phyloP scores from a whole-genome alignment of 805 yeast species.

The Candida loeiensis region DNA sequence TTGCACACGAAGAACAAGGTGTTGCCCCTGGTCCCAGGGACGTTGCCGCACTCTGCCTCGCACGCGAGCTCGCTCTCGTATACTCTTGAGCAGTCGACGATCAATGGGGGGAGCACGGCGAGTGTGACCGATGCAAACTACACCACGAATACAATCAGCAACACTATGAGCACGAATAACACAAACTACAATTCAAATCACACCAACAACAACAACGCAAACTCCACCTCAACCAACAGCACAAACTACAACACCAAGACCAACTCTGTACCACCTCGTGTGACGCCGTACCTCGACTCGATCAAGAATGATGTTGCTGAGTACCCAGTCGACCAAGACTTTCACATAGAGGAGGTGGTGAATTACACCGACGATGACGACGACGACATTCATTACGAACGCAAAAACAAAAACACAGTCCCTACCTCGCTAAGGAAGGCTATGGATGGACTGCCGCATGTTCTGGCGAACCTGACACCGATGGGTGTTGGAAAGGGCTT shows the following conservation, averaged over 20 bases:
- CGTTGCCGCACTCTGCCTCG: neutral
- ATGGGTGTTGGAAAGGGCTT: neutral
- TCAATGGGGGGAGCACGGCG: neutral
- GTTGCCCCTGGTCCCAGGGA: conserved; percentile 7
- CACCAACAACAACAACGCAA: neutral
- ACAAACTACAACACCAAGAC: neutral
- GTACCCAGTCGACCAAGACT: conserved; percentile 3
- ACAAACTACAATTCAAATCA: no score
- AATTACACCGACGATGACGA: conserved; percentile 39
- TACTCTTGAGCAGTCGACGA: neutral
- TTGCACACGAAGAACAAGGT: conserved; percentile 9
- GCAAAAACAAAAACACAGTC: neutral
- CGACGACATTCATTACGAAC: neutral
- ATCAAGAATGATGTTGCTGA: conserved; percentile 14
- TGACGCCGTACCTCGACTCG: conserved; percentile 2
- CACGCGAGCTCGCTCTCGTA: neutral
- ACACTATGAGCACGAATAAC: no score
- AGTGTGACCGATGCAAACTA: neutral
- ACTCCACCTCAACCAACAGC: neutral
- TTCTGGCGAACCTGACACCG: neutral
- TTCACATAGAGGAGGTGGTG: conserved; percentile 35
- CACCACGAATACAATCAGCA: neutral
- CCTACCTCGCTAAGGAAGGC: conserved; percentile 12
- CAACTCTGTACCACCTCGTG: conserved; percentile 14
- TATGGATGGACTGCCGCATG: neutral